These are phyloP conservation scores for Tolypocladium capitatum DNA, from an alignment of 2,329 filamentous ascomycete species.

Conservation along the genomic window DNA sequence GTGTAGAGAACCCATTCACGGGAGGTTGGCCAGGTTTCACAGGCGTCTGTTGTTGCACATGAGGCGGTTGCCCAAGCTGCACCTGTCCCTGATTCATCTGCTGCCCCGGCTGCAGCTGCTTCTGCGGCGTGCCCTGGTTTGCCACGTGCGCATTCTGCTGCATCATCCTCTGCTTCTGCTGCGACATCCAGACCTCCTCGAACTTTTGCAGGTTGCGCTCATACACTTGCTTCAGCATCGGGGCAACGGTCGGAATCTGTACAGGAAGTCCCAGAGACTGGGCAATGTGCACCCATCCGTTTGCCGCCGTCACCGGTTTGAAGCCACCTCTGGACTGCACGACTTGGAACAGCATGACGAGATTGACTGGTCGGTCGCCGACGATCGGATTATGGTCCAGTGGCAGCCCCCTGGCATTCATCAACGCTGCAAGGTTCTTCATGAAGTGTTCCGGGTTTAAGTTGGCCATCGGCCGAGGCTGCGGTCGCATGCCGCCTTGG, in stretches of 20 bases:
- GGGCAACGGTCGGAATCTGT: slow-evolving; percentile 52
- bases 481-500: slow-evolving; percentile 35
- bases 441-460: slow-evolving; percentile 56
- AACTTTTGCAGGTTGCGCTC: slow-evolving; percentile 65
- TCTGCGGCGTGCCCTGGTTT: slow-evolving; percentile 13
- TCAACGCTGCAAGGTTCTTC: slow-evolving; percentile 64
- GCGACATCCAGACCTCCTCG: slow-evolving; percentile 52
- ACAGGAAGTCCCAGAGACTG: slow-evolving; percentile 48
- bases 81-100: slow-evolving; percentile 19
- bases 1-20: slow-evolving; percentile 24
- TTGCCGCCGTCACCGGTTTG: slow-evolving; percentile 54
- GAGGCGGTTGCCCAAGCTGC: slow-evolving; percentile 17
- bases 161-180: slow-evolving; percentile 40
- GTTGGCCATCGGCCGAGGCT: slow-evolving; percentile 27
- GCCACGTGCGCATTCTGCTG: slow-evolving; percentile 22
- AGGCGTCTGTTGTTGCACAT: slow-evolving; percentile 21
- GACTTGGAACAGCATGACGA: slow-evolving; percentile 64
- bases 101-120: slow-evolving; percentile 24
- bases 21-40: slow-evolving; percentile 26
- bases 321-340: slow-evolving; percentile 68
- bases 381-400: slow-evolving; percentile 65
- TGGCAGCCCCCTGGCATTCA: slow-evolving; percentile 57
- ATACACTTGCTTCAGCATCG: slow-evolving; percentile 61
- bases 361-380: slow-evolving; percentile 57
- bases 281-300: slow-evolving; percentile 63